Evolutionary conservation across 1,284 basidiomycete genomes (phyloP).

Genomic region (Amylostereum chailletii): DNA sequence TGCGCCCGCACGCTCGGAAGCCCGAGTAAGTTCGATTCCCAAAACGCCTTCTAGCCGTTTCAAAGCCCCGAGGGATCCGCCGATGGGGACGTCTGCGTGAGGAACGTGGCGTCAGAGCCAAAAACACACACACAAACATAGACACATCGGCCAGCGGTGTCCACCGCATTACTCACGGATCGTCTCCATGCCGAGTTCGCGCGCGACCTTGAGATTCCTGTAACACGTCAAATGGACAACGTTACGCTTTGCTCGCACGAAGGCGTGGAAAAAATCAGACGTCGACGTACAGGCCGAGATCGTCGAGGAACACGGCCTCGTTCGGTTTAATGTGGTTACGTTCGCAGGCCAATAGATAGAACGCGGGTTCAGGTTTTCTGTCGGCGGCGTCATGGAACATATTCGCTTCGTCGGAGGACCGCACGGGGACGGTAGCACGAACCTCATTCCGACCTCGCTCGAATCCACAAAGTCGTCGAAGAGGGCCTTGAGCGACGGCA

Average conservation of each 20-base stretch:
- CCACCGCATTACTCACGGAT: slow-evolving; percentile 48
- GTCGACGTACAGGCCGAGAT: slow-evolving; percentile 60
- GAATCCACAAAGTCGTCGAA: slow-evolving; percentile 86
- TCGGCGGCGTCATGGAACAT: slow-evolving; percentile 7
- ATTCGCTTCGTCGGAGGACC: slow-evolving; percentile 2
- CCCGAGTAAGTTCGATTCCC: slow-evolving; percentile 41
- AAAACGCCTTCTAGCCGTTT: slow-evolving; percentile 49
- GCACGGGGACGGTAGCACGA: slow-evolving; percentile 14
- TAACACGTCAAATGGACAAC: slow-evolving; percentile 2
- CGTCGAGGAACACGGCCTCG: slow-evolving; percentile 70
- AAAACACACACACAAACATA: background rate
- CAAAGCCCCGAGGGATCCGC: slow-evolving; percentile 50
- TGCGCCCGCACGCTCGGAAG: too few relatives aligned
- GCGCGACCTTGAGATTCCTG: slow-evolving; percentile 71
- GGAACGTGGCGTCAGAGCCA: slow-evolving; percentile 7
- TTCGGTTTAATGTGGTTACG: slow-evolving; percentile 52
- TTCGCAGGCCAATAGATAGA: slow-evolving; percentile 64
- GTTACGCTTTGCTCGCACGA: slow-evolving; percentile 1
- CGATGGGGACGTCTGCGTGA: slow-evolving; percentile 55
- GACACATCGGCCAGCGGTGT: too few relatives aligned
- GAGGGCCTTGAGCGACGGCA: slow-evolving; percentile 43
- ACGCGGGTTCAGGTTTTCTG: slow-evolving; percentile 71
- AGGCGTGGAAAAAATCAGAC: background rate
- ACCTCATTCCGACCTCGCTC: slow-evolving; percentile 73
- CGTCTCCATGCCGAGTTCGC: slow-evolving; percentile 65